phyloP scores from a whole-genome alignment of 2,329 filamentous ascomycete species.

The Verticillium longisporum region DNA sequence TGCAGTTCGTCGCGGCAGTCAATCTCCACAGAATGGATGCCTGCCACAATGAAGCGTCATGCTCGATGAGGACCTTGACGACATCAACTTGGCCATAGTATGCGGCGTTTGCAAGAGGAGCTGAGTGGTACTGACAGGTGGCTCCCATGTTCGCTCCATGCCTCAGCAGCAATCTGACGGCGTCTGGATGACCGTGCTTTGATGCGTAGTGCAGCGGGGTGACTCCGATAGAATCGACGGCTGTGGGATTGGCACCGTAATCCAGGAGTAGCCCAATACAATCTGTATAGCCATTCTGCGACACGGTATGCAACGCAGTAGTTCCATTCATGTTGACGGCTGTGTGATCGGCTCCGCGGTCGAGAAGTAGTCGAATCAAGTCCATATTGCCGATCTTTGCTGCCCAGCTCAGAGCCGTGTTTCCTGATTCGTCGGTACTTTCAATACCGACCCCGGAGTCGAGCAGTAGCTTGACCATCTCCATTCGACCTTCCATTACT shows the following conservation, averaged over 20 bases:
- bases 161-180: too few relatives aligned
- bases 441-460: not conserved
- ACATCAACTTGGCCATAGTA: too few relatives aligned
- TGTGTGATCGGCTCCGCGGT: conserved; percentile 13
- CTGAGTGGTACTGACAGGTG: too few relatives aligned
- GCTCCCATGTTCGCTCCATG: too few relatives aligned
- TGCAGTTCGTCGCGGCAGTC: too few relatives aligned
- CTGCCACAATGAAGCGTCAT: too few relatives aligned
- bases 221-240: not conserved
- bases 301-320: conserved; percentile 13
- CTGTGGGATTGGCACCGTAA: conserved; percentile 12
- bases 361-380: conserved; percentile 11
- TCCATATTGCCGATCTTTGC: conserved; percentile 5
- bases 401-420: conserved; percentile 8
- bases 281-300: conserved; percentile 5
- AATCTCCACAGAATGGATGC: too few relatives aligned
- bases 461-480: conserved; percentile 6
- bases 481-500: not conserved
- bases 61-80: too few relatives aligned
- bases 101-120: too few relatives aligned
- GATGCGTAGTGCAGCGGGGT: not conserved
- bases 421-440: conserved; percentile 3
- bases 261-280: conserved; percentile 11
- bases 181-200: not conserved
- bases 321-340: conserved; percentile 2